phyloP scores from a whole-genome alignment of 176 grass and related monocot genomes.

The Otatea glauca region DNA sequence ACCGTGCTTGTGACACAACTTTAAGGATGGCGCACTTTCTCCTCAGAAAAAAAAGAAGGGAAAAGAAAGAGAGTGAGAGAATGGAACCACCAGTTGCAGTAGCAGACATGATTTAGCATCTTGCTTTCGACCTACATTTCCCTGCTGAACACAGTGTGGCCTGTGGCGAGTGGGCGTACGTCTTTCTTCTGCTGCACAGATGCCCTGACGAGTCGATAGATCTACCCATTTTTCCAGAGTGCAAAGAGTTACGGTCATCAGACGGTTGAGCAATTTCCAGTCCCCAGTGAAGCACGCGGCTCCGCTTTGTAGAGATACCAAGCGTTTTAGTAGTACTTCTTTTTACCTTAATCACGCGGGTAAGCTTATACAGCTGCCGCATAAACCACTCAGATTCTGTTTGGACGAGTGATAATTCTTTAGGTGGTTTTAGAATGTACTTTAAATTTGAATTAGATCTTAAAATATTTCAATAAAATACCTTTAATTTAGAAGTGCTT shows the following conservation, averaged over 20 bases:
- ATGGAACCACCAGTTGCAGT: not conserved
- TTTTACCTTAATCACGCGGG: not conserved
- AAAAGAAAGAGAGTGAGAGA: not conserved
- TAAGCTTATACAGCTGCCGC: not conserved
- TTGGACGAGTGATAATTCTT: too few relatives aligned
- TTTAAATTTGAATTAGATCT: too few relatives aligned
- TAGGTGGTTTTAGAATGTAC: too few relatives aligned
- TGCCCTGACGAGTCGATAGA: not conserved
- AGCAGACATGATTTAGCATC: not conserved
- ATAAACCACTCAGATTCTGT: too few relatives aligned
- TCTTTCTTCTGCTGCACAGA: not conserved
- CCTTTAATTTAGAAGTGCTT: too few relatives aligned
- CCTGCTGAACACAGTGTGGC: not conserved
- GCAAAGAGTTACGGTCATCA: conserved; percentile 1
- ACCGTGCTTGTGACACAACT: not conserved
- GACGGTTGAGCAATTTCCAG: not conserved
- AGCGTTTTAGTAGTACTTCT: not conserved
- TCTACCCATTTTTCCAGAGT: not conserved
- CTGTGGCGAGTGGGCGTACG: not conserved
- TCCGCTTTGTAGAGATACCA: not conserved
- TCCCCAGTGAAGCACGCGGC: not conserved
- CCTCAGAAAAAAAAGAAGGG: not conserved
- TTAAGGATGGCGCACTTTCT: not conserved
- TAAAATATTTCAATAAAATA: too few relatives aligned
- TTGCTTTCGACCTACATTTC: not conserved